phyloP scores from a whole-genome alignment of 2,329 filamentous ascomycete species.

The Hortaea werneckii region DNA sequence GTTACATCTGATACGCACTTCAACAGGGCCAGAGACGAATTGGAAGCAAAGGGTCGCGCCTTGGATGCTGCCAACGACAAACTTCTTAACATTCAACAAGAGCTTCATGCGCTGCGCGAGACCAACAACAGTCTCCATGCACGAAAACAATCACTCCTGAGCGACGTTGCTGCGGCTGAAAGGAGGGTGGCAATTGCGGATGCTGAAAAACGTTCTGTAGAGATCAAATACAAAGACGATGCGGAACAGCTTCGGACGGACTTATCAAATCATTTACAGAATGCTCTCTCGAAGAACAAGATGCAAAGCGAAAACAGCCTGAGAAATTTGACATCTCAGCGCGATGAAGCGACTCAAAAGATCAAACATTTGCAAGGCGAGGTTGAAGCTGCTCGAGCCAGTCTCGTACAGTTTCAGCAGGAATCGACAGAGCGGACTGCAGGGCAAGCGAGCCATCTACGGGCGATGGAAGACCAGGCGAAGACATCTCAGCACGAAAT shows the following conservation, averaged over 20 bases:
- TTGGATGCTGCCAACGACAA: slow-evolving; percentile 2
- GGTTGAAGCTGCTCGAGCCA: neutral
- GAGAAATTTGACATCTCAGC: slow-evolving; percentile 5
- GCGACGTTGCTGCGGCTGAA: slow-evolving; percentile 1
- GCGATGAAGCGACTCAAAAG: slow-evolving; percentile 3
- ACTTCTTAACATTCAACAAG: slow-evolving; percentile 1
- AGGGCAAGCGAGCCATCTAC: neutral
- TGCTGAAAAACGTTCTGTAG: slow-evolving; percentile 1
- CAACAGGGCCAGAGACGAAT: slow-evolving; percentile 1
- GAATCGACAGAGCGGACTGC: neutral
- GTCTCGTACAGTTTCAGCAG: slow-evolving; percentile 2
- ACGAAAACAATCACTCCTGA: slow-evolving; percentile 1
- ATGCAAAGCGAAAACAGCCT: slow-evolving; percentile 8
- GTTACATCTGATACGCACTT: neutral
- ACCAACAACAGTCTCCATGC: slow-evolving; percentile 2
- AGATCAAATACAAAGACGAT: slow-evolving; percentile 4
- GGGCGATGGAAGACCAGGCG: neutral
- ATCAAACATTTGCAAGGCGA: slow-evolving; percentile 3
- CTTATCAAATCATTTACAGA: slow-evolving; percentile 2
- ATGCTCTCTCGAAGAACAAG: neutral
- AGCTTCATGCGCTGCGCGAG: neutral
- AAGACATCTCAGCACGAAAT: neutral
- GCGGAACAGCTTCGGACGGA: slow-evolving; percentile 2
- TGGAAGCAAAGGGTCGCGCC: slow-evolving; percentile 1
- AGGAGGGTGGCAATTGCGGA: slow-evolving; percentile 1